Evolutionary conservation across 2,329 filamentous ascomycete genomes (phyloP), one percentile per base, ranked within the genome.

Genomic region (Sclerotinia borealis): DNA sequence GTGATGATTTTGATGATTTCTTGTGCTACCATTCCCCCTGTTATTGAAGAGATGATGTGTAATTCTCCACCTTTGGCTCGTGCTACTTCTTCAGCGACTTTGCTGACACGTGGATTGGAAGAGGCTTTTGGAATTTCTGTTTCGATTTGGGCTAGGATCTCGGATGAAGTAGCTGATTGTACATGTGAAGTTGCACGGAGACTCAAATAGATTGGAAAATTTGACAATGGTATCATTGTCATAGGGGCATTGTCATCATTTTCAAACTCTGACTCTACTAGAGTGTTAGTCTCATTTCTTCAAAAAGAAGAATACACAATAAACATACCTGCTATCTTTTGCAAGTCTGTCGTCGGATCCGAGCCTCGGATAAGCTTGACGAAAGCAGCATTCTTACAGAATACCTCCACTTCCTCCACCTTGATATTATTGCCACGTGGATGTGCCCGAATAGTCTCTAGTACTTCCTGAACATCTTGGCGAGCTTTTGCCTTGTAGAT

Each of bases 351-450:
- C 29, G 29, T 39, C 8, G 66, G 48, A 10, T 66, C 59, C 50
- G 67, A 63, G 29, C 67, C 67, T 68, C 89, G 89, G 63, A 98
- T 87, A 54, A 98, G 84, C 77, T 95, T 96, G 74, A 96, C 89
- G 74, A 96, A 95, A 52, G 90, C 90, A 56, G 93, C 93, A 69
- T 96, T 96, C 77, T 96, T 97, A 83, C 93, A 98, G 76, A 97
- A 98, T 41, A 89, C 81, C 72, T 96, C 93, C 51, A 98, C 87
- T 70, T 96, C 91, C 60, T 84, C 84, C 50, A 85, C 80, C 52
- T 89, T 81, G 63, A 96, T 82, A 67, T 74, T 73, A 68, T 77
- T 79, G 72, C 76, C 85, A 75, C 74, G 76, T 37, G 80, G 73
- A 59, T 77, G 74, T 39, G 79, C 75, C 52, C 85, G 85, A 48